phyloP scores from a whole-genome alignment of 768 basidiomycete genomes.

The Collybia nuda region DNA sequence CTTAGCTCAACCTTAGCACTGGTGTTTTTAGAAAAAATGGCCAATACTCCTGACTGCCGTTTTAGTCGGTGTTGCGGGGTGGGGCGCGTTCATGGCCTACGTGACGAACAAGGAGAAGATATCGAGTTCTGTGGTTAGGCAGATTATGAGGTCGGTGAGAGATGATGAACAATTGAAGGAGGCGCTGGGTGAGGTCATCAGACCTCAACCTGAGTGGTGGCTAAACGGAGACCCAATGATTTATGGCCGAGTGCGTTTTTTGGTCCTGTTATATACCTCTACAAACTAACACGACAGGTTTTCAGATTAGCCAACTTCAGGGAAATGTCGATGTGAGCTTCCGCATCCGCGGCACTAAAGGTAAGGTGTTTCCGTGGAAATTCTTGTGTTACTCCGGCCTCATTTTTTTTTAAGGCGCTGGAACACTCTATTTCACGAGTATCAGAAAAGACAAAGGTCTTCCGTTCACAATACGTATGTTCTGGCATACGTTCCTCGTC shows the following conservation, averaged over 20 bases:
- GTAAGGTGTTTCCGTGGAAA: slow-evolving; percentile 26
- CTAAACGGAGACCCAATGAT: slow-evolving; percentile 77
- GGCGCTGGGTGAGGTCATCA: slow-evolving; percentile 63
- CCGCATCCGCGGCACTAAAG: slow-evolving; percentile 69
- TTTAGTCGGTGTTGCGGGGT: slow-evolving; percentile 54
- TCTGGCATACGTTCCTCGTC: neutral
- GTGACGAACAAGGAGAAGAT: slow-evolving; percentile 79
- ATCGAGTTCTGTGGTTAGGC: slow-evolving; percentile 71
- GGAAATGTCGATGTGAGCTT: slow-evolving; percentile 80
- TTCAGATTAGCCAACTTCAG: slow-evolving; percentile 69
- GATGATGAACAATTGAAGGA: slow-evolving; percentile 49
- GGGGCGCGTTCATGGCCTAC: slow-evolving; percentile 68
- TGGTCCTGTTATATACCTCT: neutral
- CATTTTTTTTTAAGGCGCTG: slow-evolving; percentile 45
- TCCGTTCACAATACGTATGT: slow-evolving; percentile 68
- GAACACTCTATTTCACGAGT: slow-evolving; percentile 83
- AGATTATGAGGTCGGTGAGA: slow-evolving; percentile 60
- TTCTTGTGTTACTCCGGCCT: neutral
- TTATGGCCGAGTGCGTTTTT: slow-evolving; percentile 56
- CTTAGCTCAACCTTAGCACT: neutral
- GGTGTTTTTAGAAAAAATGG: slow-evolving; percentile 47
- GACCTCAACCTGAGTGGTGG: slow-evolving; percentile 69
- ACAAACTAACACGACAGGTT: neutral
- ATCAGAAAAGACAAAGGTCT: slow-evolving; percentile 74
- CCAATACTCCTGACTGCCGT: slow-evolving; percentile 51